phyloP scores from a whole-genome alignment of 1,284 basidiomycete species.

The Ganoderma lingzhi region DNA sequence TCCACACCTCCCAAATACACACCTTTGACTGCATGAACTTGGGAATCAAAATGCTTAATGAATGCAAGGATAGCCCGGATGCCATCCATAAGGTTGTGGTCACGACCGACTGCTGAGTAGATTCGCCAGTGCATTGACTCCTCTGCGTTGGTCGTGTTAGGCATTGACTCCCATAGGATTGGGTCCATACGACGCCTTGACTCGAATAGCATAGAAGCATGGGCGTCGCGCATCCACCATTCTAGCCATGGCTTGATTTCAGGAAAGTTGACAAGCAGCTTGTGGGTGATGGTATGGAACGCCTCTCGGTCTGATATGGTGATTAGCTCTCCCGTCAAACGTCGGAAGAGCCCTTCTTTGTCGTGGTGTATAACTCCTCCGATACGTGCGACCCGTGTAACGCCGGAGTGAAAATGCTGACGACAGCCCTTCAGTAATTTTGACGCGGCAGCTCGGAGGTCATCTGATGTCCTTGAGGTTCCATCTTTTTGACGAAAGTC shows the following conservation, averaged over 20 bases:
- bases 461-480: too few relatives aligned
- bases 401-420: neutral
- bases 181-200: neutral
- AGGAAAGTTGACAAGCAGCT: neutral
- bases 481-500: neutral
- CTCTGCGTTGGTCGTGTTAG: neutral
- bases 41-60: too few relatives aligned
- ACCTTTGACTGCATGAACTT: too few relatives aligned
- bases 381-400: neutral
- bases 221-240: neutral
- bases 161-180: neutral
- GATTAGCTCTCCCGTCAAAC: neutral
- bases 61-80: neutral
- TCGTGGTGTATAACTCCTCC: neutral
- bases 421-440: neutral
- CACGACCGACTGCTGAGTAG: neutral
- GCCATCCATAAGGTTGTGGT: neutral
- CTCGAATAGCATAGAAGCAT: neutral
- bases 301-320: neutral
- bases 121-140: neutral
- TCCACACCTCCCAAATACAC: too few relatives aligned
- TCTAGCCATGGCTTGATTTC: neutral
- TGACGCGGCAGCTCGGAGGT: neutral
- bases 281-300: neutral
- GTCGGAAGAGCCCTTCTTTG: neutral